Conservation (phyloP, 2,329 filamentous ascomycete species). For the Aspergillus pseudotamarii region DNA sequence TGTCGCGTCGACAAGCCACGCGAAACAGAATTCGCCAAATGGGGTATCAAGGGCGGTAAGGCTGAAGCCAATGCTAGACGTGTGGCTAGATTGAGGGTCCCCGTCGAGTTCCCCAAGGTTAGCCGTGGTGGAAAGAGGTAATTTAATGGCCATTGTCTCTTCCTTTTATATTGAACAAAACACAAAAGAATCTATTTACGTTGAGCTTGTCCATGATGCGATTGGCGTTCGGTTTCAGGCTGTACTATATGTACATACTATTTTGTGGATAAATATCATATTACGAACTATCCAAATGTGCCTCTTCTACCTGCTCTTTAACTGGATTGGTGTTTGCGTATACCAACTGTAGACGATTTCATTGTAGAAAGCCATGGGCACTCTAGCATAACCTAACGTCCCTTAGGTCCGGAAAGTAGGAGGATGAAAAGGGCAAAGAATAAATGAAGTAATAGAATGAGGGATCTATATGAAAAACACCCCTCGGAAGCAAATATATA, state of each 20-base stretch:
- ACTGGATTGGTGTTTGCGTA: background rate
- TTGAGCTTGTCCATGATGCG: background rate
- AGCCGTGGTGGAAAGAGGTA: slow-evolving; percentile 41
- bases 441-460: background rate
- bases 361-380: background rate
- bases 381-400: background rate
- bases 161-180: slow-evolving; percentile 1
- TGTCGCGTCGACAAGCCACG: slow-evolving; percentile 46
- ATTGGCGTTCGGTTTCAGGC: slow-evolving; percentile 4
- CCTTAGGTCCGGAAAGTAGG: no score
- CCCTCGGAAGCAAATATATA: no score
- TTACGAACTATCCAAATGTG: background rate
- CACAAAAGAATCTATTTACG: background rate
- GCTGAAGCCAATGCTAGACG: slow-evolving; percentile 55
- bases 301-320: background rate
- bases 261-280: slow-evolving; percentile 2
- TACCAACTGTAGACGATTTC: background rate
- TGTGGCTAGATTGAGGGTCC: slow-evolving; percentile 73
- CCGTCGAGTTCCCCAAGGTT: slow-evolving; percentile 78
- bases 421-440: background rate
- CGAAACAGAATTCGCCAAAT: slow-evolving; percentile 45
- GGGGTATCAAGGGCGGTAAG: slow-evolving; percentile 60
- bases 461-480: no score
- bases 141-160: background rate
- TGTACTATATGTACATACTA: slow-evolving; percentile 9